A percentile compares a stretch with the other conserved stretches of the same genome.
phyloP scores from a whole-genome alignment of 306 rosid species.

The Myrica gale region DNA sequence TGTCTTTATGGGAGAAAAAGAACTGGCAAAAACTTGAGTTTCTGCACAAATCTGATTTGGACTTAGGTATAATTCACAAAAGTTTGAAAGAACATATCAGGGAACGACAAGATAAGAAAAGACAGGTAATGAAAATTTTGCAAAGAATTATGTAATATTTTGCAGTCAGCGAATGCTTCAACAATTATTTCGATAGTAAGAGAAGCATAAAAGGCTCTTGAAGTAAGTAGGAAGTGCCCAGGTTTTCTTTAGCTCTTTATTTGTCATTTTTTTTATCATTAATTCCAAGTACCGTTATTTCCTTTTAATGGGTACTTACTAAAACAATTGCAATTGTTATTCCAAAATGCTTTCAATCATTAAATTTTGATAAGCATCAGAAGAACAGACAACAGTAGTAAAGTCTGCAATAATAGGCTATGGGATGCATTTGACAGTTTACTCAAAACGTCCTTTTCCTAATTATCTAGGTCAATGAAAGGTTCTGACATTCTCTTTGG shows the following conservation, averaged over 20 bases:
- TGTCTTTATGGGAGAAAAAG: too few relatives aligned
- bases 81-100: too few relatives aligned
- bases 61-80: too few relatives aligned
- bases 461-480: too few relatives aligned
- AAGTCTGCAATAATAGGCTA: background rate
- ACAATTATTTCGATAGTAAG: slow-evolving; percentile 66
- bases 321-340: background rate
- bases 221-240: slow-evolving; percentile 52
- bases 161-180: too few relatives aligned
- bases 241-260: background rate
- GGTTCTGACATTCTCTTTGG: too few relatives aligned
- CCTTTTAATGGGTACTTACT: background rate
- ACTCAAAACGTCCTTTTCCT: too few relatives aligned
- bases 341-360: slow-evolving; percentile 2
- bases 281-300: background rate
- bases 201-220: slow-evolving; percentile 86
- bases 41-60: too few relatives aligned
- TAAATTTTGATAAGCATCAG: background rate
- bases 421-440: background rate
- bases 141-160: too few relatives aligned
- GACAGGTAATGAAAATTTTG: too few relatives aligned
- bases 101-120: too few relatives aligned
- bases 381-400: background rate
- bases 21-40: too few relatives aligned
- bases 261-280: background rate